Evolutionary conservation across 179 eudicot genomes (phyloP).

Genomic region (Corrigiola litoralis): DNA sequence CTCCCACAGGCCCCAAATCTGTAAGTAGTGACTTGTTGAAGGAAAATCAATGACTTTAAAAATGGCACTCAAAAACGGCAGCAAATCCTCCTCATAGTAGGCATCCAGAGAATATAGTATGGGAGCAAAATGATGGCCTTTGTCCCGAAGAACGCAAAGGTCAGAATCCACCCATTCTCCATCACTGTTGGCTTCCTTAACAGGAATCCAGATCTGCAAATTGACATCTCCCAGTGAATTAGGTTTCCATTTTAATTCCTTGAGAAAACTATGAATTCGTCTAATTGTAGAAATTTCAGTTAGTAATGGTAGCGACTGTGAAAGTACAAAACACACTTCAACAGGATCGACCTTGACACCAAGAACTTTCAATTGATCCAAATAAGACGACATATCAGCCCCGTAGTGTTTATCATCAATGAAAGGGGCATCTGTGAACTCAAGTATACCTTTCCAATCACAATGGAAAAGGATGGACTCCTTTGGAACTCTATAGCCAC

Average conservation of each 20-base stretch:
- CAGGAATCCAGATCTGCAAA: conserved; percentile 26
- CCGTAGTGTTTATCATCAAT: conserved; percentile 36
- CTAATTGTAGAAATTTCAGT: conserved; percentile 19
- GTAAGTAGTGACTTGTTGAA: conserved; percentile 17
- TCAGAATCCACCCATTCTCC: conserved; percentile 27
- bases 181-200: conserved; percentile 1
- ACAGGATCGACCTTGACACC: conserved; percentile 33
- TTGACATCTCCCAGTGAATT: neutral
- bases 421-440: conserved; percentile 34
- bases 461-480: conserved; percentile 25
- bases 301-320: conserved; percentile 16
- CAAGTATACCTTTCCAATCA: conserved; percentile 29
- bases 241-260: conserved; percentile 28
- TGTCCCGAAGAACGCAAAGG: conserved; percentile 22
- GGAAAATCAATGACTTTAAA: conserved; percentile 23
- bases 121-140: conserved; percentile 19
- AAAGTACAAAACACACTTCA: conserved; percentile 27
- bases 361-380: conserved; percentile 19
- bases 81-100: conserved; percentile 21
- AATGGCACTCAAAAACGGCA: conserved; percentile 16
- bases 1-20: conserved; percentile 34
- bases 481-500: conserved; percentile 30
- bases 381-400: conserved; percentile 15
- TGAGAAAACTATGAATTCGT: conserved; percentile 27
- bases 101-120: conserved; percentile 20